A percentile compares a stretch with the other conserved stretches of the same genome.
These are phyloP conservation scores for Salpingoeca rosetta DNA, from an alignment of 78 protist species.

Conservation along the genomic window DNA sequence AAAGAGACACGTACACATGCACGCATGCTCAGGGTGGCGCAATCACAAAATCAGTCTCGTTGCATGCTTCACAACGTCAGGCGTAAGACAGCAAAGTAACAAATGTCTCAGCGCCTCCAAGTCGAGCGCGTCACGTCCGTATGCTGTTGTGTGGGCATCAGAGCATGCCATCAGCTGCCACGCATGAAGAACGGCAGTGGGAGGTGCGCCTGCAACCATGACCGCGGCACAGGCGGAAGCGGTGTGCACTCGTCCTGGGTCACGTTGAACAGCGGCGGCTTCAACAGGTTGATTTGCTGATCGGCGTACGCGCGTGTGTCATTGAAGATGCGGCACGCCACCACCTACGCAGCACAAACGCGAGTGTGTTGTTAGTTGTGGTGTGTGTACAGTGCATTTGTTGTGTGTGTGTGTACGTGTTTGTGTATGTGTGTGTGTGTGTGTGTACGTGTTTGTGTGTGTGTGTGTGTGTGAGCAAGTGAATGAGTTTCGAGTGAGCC, in stretches of 20 bases:
- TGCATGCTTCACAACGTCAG: no score
- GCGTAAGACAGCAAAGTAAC: no score
- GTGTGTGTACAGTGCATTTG: background rate
- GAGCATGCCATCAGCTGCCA: background rate
- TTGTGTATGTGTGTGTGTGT: slow-evolving; percentile 1
- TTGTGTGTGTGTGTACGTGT: background rate
- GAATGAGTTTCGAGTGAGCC: background rate
- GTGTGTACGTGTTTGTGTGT: background rate
- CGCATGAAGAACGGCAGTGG: background rate
- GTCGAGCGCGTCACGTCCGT: background rate
- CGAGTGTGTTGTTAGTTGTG: background rate
- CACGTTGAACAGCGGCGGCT: background rate
- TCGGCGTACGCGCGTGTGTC: background rate
- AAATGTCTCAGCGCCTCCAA: no score
- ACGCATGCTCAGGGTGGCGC: no score
- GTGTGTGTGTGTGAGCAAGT: background rate
- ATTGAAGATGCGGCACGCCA: background rate
- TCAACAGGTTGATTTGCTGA: background rate
- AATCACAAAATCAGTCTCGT: no score
- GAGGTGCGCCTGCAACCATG: background rate
- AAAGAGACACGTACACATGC: no score
- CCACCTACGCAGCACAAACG: background rate
- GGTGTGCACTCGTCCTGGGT: no score
- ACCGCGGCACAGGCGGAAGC: background rate
- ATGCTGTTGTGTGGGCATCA: background rate